Evolutionary conservation across 139 green algal species (phyloP), one percentile per base, ranked within the genome.

Genomic region (Haematococcus lacustris): DNA sequence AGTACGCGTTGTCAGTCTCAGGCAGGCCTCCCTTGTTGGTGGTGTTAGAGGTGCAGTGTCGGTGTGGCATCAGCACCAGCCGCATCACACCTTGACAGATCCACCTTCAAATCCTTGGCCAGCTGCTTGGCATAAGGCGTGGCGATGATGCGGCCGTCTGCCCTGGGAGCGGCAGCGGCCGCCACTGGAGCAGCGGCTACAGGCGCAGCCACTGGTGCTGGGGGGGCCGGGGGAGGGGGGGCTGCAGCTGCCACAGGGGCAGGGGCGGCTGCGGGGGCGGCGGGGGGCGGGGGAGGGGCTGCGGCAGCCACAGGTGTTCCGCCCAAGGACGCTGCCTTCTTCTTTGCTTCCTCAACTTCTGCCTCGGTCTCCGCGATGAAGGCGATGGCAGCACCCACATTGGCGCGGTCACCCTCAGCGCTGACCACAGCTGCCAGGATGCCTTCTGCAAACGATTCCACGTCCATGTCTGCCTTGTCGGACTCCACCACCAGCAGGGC

Each of bases 401-500:
- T 86, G 21, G 95, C 95, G n/a, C 90, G 80, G 73, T 93, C 94
- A 51, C 94, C 91, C 59, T 95, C 91, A 23, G 81, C 75, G 0
- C 94, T 87, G 0, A 93, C 80, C 39, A 98, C 93, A n/a, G 83
- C 75, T 28, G 82, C 94, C 38, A 98, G 80, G 75, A 93, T 93
- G 50, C 94, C 94, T 30, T 95, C 89, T 28, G 85, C 85, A 81
- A 98, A 98, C 32, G 90, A 94, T 82, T 98, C 95, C 1, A 98
- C 95, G 74, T 98, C 94, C 95, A 98, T 99, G 74, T 98, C 94
- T 21, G 94, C 95, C 83, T 99, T 99, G 84, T 99, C 95, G 6
- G 89, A 96, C 87, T 97, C 94, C 28, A 98, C 93, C 3, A 99
- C 95, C n/a, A 99, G 92, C 26, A 99, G 85, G 35, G 86, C 77